Percentiles rank a stretch among this genome's conserved stretches.
These are phyloP conservation scores for Thuidium tamariscinum DNA, from an alignment of 225 moss, liverwort and hornwort genomes.

Conservation along the genomic window DNA sequence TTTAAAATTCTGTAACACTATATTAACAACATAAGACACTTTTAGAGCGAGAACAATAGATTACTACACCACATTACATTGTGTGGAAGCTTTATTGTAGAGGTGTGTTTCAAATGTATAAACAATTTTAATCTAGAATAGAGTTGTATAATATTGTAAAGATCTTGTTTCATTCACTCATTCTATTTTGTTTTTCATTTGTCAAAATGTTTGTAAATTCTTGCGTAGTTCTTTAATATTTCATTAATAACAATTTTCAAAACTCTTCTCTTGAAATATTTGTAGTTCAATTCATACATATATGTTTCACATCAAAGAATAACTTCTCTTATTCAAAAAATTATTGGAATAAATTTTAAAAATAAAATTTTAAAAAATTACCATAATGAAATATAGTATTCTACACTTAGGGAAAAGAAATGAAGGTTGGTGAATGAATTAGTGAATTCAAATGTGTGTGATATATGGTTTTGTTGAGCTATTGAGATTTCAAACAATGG, in stretches of 20 bases:
- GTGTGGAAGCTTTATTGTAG: not conserved
- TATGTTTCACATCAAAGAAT: too few relatives aligned
- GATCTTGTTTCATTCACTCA: not conserved
- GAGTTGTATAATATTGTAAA: not conserved
- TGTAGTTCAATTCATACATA: not conserved
- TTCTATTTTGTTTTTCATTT: fast-evolving
- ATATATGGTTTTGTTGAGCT: not conserved
- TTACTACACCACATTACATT: not conserved
- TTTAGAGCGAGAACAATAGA: not conserved
- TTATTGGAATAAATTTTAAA: not conserved
- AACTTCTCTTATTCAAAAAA: not conserved
- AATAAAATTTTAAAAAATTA: not conserved
- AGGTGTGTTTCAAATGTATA: not conserved
- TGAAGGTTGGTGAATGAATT: not conserved
- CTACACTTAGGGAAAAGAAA: fast-evolving
- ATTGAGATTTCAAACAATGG: fast-evolving
- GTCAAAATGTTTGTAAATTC: not conserved
- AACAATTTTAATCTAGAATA: not conserved
- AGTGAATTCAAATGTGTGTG: not conserved
- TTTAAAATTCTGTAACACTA: not conserved
- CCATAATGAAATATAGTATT: too few relatives aligned
- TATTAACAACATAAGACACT: not conserved
- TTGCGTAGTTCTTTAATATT: not conserved
- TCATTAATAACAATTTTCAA: not conserved
- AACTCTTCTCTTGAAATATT: not conserved